Evolutionary conservation across 2,329 filamentous ascomycete species (phyloP).

Genomic region (Claviceps sp.): DNA sequence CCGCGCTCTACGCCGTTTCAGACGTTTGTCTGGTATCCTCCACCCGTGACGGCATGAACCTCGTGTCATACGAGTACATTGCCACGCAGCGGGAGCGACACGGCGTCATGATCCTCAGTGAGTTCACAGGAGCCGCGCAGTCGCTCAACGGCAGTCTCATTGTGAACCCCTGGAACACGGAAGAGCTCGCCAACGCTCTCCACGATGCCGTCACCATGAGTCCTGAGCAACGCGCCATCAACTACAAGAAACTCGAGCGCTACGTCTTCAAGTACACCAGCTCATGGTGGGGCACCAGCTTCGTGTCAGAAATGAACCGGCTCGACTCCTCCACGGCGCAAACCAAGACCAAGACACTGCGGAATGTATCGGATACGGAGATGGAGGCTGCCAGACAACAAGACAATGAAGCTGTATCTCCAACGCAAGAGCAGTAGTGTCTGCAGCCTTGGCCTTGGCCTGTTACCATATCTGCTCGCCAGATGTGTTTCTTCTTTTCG

Average conservation of each 20-base stretch:
- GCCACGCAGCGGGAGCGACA: conserved; percentile 83
- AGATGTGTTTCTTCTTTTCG: not conserved
- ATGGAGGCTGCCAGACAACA: conserved; percentile 12
- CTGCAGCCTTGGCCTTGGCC: no score
- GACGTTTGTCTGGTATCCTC: conserved; percentile 89
- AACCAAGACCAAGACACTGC: conserved; percentile 28
- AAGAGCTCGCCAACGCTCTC: conserved; percentile 84
- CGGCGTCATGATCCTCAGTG: conserved; percentile 87
- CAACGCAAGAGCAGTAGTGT: not conserved
- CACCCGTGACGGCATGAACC: conserved; percentile 97
- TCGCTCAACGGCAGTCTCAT: conserved; percentile 87
- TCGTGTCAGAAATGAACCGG: conserved; percentile 68
- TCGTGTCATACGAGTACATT: conserved; percentile 97
- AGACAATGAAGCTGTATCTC: conserved; percentile 4
- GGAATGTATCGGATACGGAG: conserved; percentile 27
- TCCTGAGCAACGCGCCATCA: conserved; percentile 70
- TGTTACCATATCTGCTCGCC: not conserved
- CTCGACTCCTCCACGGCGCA: conserved; percentile 27
- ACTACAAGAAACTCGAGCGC: conserved; percentile 83
- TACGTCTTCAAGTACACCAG: conserved; percentile 98
- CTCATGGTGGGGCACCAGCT: conserved; percentile 91
- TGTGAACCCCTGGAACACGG: conserved; percentile 97
- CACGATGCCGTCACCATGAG: conserved; percentile 96
- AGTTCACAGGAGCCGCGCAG: conserved; percentile 92
- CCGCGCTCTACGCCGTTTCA: conserved; percentile 82